A percentile compares a stretch with the other conserved stretches of the same genome.
Conservation (phyloP, 805 yeast species). For the Pichia occidentalis region DNA sequence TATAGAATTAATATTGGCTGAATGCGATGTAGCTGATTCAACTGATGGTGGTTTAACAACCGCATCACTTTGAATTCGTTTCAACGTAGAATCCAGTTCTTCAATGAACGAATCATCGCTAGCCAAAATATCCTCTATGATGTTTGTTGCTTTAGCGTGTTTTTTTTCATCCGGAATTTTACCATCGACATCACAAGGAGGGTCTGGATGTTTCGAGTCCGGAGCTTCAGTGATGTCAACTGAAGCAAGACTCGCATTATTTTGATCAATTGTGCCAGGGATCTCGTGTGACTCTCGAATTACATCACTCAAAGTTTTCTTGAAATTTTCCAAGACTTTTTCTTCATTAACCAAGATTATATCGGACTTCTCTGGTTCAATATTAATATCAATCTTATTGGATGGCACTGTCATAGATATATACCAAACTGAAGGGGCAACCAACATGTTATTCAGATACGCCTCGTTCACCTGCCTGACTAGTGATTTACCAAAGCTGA, state of each 20-base stretch:
- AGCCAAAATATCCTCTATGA: neutral
- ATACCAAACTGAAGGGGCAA: constrained; percentile 32
- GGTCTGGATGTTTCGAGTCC: neutral
- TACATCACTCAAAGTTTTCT: constrained; percentile 5
- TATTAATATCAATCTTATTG: constrained; percentile 31
- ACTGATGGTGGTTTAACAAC: neutral
- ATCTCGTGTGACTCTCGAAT: constrained; percentile 9
- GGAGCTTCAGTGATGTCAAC: neutral
- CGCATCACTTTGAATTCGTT: neutral
- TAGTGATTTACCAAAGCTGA: constrained; percentile 30
- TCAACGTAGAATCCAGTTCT: constrained; percentile 3
- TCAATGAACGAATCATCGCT: constrained; percentile 6
- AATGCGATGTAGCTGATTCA: neutral
- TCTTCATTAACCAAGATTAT: constrained; percentile 27
- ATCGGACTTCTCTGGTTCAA: constrained; percentile 41
- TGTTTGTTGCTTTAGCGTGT: neutral
- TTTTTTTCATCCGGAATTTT: neutral
- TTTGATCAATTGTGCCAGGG: too few species aligned
- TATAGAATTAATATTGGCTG: too few species aligned
- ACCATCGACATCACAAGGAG: neutral
- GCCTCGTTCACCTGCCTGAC: constrained; percentile 20
- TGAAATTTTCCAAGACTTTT: constrained; percentile 17
- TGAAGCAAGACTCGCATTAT: too few species aligned
- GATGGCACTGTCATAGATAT: constrained; percentile 24
- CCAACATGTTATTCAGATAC: constrained; percentile 21